phyloP scores from a whole-genome alignment of 1,139 yeast genomes.

The Saccharomyces pastorianus region DNA sequence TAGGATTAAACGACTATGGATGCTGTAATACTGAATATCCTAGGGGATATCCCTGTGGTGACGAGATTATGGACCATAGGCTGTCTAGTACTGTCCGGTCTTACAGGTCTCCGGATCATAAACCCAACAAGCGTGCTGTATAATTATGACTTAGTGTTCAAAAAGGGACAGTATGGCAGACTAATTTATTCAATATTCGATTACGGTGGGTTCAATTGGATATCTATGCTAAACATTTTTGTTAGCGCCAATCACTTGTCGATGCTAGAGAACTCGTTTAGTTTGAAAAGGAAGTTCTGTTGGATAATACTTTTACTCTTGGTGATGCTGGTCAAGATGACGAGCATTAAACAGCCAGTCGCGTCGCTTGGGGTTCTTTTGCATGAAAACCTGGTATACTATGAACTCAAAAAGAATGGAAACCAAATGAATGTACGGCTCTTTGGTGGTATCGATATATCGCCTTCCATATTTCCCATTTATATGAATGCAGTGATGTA shows the following conservation, averaged over 20 bases:
- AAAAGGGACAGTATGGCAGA: conserved; percentile 26
- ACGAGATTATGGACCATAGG: conserved; percentile 27
- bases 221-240: conserved; percentile 18
- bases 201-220: conserved; percentile 22
- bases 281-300: conserved; percentile 18
- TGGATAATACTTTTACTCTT: conserved; percentile 21
- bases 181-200: conserved; percentile 26
- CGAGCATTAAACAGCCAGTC: conserved; percentile 20
- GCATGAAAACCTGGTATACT: conserved; percentile 26
- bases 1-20: conserved; percentile 17
- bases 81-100: conserved; percentile 19
- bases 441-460: conserved; percentile 18
- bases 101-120: conserved; percentile 19
- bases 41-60: conserved; percentile 25
- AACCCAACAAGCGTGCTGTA: conserved; percentile 21
- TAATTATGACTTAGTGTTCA: conserved; percentile 27
- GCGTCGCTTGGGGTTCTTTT: conserved; percentile 22
- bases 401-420: conserved; percentile 20
- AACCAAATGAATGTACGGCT: conserved; percentile 15
- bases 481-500: conserved; percentile 18
- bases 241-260: conserved; percentile 21
- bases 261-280: conserved; percentile 22
- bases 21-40: conserved; percentile 20
- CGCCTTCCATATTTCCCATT: conserved; percentile 19
- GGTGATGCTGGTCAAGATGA: conserved; percentile 15